Conservation (phyloP, 345 rosid species). For the Camelina hispida region DNA sequence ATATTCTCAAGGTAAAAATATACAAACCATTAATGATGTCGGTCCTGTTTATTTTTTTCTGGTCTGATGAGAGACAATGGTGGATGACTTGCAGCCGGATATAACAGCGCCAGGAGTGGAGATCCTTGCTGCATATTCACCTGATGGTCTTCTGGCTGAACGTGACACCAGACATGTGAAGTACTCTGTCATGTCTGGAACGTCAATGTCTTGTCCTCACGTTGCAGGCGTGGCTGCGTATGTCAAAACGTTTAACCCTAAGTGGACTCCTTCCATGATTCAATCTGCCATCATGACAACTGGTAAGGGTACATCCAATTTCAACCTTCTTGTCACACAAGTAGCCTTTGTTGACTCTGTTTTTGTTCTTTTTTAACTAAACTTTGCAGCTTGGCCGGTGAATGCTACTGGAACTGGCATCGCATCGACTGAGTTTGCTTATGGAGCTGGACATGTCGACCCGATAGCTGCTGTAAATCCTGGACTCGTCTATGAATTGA, state of each 20-base stretch:
- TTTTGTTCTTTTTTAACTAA: background rate
- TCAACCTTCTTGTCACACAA: background rate
- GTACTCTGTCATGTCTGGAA: constrained; percentile 46
- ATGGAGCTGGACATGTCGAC: constrained; percentile 50
- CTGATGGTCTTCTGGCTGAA: background rate
- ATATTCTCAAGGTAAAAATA: constrained; percentile 52
- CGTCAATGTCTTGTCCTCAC: constrained; percentile 59
- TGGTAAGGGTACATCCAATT: constrained; percentile 18
- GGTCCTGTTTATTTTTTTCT: background rate
- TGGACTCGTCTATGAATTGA: constrained; percentile 44
- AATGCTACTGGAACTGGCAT: constrained; percentile 20
- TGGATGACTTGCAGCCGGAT: constrained; percentile 56
- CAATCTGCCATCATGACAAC: constrained; percentile 58
- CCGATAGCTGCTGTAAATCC: constrained; percentile 44
- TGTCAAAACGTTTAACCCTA: constrained; percentile 48
- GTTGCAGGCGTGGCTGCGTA: constrained; percentile 50
- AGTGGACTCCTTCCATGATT: constrained; percentile 59
- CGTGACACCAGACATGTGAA: constrained; percentile 27
- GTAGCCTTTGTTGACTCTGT: background rate
- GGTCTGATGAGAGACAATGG: background rate
- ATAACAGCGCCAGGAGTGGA: constrained; percentile 59
- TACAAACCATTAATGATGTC: background rate
- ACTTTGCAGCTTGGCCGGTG: constrained; percentile 42
- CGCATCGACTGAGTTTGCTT: constrained; percentile 33
- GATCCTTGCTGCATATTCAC: constrained; percentile 61